Conservation (phyloP, 2,329 filamentous ascomycete species). For the Microthyrium microscopicum region DNA sequence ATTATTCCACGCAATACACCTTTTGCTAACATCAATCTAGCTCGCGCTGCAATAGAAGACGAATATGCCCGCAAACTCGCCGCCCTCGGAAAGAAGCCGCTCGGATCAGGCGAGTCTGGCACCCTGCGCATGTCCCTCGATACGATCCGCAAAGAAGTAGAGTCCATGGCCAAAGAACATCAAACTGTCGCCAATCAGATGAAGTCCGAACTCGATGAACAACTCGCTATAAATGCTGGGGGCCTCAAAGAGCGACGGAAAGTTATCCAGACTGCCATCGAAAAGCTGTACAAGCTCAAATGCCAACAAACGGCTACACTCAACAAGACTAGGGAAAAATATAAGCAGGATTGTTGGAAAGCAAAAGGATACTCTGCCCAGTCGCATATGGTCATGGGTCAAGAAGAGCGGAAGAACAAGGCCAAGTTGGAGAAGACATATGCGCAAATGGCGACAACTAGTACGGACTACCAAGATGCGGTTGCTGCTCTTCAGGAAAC, state of each 20-base stretch:
- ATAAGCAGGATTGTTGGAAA: constrained; percentile 93
- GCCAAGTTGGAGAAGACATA: constrained; percentile 98
- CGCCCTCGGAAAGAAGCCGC: constrained; percentile 67
- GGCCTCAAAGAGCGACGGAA: constrained; percentile 94
- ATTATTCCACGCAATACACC: not conserved
- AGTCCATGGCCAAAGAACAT: constrained; percentile 87
- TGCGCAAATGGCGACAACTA: constrained; percentile 79
- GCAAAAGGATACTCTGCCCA: constrained; percentile 98
- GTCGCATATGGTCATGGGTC: constrained; percentile 99
- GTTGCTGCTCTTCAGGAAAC: constrained; percentile 92
- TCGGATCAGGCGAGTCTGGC: constrained; percentile 76
- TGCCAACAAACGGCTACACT: constrained; percentile 78
- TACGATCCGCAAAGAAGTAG: constrained; percentile 72
- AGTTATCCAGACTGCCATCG: constrained; percentile 85
- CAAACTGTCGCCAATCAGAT: constrained; percentile 81
- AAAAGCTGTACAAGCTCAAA: constrained; percentile 87
- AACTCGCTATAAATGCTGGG: constrained; percentile 75
- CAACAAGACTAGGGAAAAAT: constrained; percentile 90
- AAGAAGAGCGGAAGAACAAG: constrained; percentile 97
- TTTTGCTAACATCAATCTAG: constrained; percentile 25
- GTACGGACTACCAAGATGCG: constrained; percentile 82
- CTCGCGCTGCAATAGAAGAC: constrained; percentile 85
- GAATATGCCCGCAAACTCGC: constrained; percentile 87
- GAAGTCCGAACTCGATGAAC: constrained; percentile 91
- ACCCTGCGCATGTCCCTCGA: constrained; percentile 74